Conservation (phyloP, 2,329 filamentous ascomycete genomes). For the Fusarium humuli region DNA sequence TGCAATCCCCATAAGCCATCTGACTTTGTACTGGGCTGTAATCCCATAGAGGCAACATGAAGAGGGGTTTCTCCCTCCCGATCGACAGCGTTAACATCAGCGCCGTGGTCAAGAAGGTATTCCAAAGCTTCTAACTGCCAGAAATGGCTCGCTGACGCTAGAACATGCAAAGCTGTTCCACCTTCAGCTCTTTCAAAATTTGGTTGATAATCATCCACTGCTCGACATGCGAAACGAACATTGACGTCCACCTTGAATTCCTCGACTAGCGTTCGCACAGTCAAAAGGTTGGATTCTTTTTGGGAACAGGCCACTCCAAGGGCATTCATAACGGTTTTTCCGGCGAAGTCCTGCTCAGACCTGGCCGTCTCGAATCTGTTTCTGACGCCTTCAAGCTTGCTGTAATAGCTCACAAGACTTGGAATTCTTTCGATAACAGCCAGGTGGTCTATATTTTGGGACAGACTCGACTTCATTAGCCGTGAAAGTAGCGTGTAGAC, state of each 20-base stretch:
- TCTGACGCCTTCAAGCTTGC: conserved; percentile 2
- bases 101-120: conserved; percentile 30
- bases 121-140: conserved; percentile 36
- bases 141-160: conserved; percentile 26
- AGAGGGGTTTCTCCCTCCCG: conserved; percentile 21
- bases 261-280: conserved; percentile 27
- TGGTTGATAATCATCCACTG: not conserved
- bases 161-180: conserved; percentile 32
- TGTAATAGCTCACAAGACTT: conserved; percentile 10
- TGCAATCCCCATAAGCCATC: conserved; percentile 14
- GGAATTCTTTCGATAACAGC: conserved; percentile 2
- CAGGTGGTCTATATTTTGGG: not conserved
- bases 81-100: conserved; percentile 10
- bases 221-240: not conserved
- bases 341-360: accelerated
- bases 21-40: accelerated
- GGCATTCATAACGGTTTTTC: not conserved
- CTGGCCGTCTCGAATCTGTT: not conserved
- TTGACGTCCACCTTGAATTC: conserved; percentile 33
- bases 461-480: conserved; percentile 6
- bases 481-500: conserved; percentile 1
- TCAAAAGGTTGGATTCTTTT: conserved; percentile 23
- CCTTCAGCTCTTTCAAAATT: not conserved
- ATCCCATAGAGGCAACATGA: conserved; percentile 24
- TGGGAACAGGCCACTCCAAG: conserved; percentile 21